Evolutionary conservation across 139 green algal genomes (phyloP).

Genomic region (Tetraselmis chui): DNA sequence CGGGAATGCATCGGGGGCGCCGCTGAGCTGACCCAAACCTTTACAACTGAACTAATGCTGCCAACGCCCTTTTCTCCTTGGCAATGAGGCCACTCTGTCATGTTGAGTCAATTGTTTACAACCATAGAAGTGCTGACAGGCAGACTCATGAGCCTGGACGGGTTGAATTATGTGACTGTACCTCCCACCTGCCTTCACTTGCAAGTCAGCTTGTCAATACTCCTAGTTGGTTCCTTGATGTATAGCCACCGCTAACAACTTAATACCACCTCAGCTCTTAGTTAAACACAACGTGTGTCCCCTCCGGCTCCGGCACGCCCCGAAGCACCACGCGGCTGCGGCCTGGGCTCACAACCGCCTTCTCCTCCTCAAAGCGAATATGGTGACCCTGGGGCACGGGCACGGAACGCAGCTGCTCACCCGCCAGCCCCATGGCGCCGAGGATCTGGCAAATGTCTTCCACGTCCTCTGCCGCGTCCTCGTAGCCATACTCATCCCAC

Average conservation of each 20-base stretch:
- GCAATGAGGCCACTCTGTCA: no score
- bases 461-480: neutral
- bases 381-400: neutral
- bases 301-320: neutral
- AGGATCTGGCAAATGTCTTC: neutral
- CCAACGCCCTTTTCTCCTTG: conserved; percentile 16
- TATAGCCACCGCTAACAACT: no score
- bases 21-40: neutral
- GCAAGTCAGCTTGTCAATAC: no score
- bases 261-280: no score
- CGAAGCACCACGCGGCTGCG: neutral
- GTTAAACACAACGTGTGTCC: neutral
- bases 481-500: neutral
- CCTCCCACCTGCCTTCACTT: no score
- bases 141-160: no score
- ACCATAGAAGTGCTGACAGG: no score
- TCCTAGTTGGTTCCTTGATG: no score
- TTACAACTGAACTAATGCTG: conserved; percentile 2
- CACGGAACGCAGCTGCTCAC: no score
- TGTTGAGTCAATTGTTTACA: no score
- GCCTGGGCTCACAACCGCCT: neutral
- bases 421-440: neutral
- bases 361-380: neutral
- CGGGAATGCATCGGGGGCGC: conserved; percentile 3
- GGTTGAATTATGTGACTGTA: no score